Base-by-base conservation (phyloP, 1,284 basidiomycete genomes). In the Papiliotrema flavescens region DNA sequence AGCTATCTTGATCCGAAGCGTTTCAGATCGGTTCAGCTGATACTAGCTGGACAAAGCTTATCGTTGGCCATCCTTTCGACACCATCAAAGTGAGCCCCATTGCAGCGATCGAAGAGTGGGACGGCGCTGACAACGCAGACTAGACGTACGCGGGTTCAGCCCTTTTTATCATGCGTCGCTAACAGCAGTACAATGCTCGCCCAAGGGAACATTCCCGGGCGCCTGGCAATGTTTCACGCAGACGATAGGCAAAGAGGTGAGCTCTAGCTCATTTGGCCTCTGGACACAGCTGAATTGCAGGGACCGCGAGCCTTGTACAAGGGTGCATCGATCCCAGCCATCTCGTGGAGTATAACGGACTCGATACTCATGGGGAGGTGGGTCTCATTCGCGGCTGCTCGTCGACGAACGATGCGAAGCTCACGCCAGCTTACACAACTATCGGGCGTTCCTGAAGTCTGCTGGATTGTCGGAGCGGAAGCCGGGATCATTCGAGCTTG, bases 291-390 rank as follows among this genome's bases (percentile, higher is more conserved):
- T 53, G 20, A 17, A 24, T 22, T 5, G n/a, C 50, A 72, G 65
- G 75, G 75, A 7, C 64, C 71, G 2, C 32, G 64, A 40, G 75
- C 75, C 14, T 55, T 78, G 47, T 78, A 78, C 55, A 76, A 76
- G 55, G 76, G 76, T 36, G 75, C 76, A 4, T 70, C 71, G 17
- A 66, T 74, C 14, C 76, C 76, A 0, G 76, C 76, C 15, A 54
- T 78, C 26, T 71, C 72, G 37, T 78, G 76, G 76, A 70, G 71
- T 8, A 70, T 76, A 20, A 76, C 73, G 8, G 76, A 78, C 58
- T 67, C 72, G 7, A 71, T 78, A 42, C 53, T 78, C 34, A 76
- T 78, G 71, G 76, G 76, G 24, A 71, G 70, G 73, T 74, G 51
- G 42, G 66, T 24, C 20, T 14, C 15, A 41, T 20, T 17, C 6